Percentiles rank a stretch among this genome's conserved stretches.
Evolutionary conservation across 2,329 filamentous ascomycete genomes (phyloP).

Genomic region (Aureobasidium vineae): DNA sequence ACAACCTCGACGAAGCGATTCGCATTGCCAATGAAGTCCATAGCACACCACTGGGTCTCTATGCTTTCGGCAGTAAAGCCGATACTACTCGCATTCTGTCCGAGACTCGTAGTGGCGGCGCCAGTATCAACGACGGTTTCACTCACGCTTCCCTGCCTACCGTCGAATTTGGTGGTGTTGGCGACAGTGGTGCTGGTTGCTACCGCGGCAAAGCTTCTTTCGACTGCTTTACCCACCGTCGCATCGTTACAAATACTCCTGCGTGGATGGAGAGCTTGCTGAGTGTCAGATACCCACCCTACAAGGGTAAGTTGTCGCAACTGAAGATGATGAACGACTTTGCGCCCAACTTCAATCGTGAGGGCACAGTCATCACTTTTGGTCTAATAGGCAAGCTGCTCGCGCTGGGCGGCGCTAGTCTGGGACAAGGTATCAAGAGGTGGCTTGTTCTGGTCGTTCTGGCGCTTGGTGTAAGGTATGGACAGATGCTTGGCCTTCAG

Average conservation of each 20-base stretch:
- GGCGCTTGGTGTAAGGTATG: conserved; percentile 8
- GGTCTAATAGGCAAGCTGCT: background rate
- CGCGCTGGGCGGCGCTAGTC: background rate
- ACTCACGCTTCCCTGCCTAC: conserved; percentile 70
- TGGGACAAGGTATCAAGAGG: conserved; percentile 10
- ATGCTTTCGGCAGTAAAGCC: conserved; percentile 76
- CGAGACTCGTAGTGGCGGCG: conserved; percentile 52
- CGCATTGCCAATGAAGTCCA: conserved; percentile 75
- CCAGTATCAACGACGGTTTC: conserved; percentile 57
- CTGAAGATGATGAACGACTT: conserved; percentile 51
- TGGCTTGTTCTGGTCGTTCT: conserved; percentile 5
- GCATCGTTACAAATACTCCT: conserved; percentile 61
- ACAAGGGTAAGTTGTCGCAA: conserved; percentile 55
- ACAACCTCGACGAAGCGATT: conserved; percentile 82
- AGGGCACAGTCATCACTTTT: conserved; percentile 42
- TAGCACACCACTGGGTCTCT: conserved; percentile 78
- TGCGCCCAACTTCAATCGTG: conserved; percentile 61
- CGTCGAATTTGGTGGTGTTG: conserved; percentile 79
- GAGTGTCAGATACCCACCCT: conserved; percentile 65
- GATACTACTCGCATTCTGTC: conserved; percentile 66
- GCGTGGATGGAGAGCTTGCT: conserved; percentile 66
- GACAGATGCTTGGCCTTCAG: conserved; percentile 17
- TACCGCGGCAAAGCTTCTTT: conserved; percentile 77
- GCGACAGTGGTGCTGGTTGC: conserved; percentile 70
- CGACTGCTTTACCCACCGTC: conserved; percentile 64